phyloP scores from a whole-genome alignment of 2,329 filamentous ascomycete species.

The Aspergillus phoenicis region DNA sequence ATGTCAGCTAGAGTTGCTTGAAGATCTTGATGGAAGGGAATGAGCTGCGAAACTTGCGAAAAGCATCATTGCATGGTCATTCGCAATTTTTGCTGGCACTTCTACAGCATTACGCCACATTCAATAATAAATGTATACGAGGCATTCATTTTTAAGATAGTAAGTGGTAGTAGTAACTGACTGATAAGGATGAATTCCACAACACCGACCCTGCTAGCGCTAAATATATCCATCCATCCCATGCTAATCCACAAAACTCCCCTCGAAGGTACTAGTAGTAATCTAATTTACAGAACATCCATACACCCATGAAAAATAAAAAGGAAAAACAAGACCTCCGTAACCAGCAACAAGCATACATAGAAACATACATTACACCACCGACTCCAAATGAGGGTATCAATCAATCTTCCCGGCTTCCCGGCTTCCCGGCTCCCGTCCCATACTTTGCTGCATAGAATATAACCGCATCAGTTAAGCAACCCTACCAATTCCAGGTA shows the following conservation, averaged over 20 bases:
- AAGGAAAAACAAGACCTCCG: neutral
- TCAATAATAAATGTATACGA: neutral
- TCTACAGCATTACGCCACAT: neutral
- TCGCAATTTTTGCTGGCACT: no score
- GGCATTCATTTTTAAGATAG: no score
- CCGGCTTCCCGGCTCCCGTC: neutral
- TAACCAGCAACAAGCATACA: constrained; percentile 5
- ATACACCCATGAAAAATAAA: neutral
- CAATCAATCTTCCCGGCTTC: neutral
- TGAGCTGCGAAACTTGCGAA: no score
- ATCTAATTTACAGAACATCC: neutral
- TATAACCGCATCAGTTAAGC: no score
- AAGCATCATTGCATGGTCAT: no score
- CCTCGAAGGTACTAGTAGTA: neutral
- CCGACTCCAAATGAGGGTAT: neutral
- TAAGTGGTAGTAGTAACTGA: no score
- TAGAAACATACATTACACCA: neutral
- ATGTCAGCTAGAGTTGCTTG: no score
- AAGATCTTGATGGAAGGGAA: no score
- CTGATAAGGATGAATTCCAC: neutral
- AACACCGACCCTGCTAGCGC: neutral
- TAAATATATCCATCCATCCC: neutral
- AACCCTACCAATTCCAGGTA: constrained; percentile 85
- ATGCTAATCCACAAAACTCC: neutral
- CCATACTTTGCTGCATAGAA: neutral